Conservation (phyloP, 164 flowering plant genomes). For the Kingdonia uniflora region DNA sequence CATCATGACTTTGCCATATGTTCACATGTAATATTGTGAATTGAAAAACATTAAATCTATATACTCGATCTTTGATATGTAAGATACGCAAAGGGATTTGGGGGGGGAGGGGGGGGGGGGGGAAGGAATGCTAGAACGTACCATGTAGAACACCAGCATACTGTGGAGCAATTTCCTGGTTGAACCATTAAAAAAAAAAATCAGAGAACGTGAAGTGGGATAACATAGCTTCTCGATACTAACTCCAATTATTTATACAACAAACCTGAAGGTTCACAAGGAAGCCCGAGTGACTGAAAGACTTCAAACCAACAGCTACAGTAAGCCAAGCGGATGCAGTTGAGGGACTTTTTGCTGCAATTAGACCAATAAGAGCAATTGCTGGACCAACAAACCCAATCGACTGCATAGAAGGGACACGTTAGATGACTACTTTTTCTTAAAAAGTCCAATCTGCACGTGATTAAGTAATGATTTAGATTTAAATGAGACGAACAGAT, state of each 20-base stretch:
- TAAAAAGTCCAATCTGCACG: too few species aligned
- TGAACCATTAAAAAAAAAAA: conserved; percentile 13
- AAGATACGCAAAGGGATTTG: not conserved
- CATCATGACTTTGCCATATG: too few species aligned
- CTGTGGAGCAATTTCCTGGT: conserved; percentile 89
- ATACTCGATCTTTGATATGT: not conserved
- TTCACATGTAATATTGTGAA: too few species aligned
- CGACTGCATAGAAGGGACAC: conserved; percentile 42
- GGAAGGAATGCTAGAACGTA: conserved; percentile 13
- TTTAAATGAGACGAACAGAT: too few species aligned
- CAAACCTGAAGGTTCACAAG: conserved; percentile 94
- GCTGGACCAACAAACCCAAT: conserved; percentile 90
- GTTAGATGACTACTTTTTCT: not conserved
- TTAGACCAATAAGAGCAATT: conserved; percentile 65
- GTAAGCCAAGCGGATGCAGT: conserved; percentile 92
- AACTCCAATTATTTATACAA: not conserved
- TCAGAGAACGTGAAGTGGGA: not conserved
- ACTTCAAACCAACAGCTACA: conserved; percentile 73
- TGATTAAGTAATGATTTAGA: too few species aligned
- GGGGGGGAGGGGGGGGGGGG: too few species aligned
- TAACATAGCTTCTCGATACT: not conserved
- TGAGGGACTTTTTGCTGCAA: conserved; percentile 48
- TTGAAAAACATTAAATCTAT: too few species aligned
- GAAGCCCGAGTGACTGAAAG: conserved; percentile 93
- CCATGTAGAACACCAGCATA: conserved; percentile 93